Conservation (phyloP, 2,329 filamentous ascomycete genomes). For the Byssothecium circinans region DNA sequence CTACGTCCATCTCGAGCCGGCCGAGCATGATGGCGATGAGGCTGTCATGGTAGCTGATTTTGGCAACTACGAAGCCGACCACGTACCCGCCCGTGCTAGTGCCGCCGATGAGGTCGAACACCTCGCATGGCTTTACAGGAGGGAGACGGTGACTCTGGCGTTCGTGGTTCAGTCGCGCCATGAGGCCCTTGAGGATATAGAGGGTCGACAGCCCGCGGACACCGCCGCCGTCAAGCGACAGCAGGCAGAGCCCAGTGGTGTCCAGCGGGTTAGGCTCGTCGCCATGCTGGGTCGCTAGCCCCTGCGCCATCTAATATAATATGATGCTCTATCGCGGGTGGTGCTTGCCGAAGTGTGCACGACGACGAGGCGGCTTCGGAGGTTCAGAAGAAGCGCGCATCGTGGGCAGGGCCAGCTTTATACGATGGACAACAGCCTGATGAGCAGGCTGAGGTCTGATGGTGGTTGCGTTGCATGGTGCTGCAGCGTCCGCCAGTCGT, state of each 20-base stretch:
- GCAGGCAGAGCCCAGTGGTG: constrained; percentile 17
- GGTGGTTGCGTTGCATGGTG: too few species aligned
- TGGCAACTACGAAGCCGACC: neutral
- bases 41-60: constrained; percentile 1
- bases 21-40: constrained; percentile 22
- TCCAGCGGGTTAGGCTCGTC: constrained; percentile 12
- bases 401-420: too few species aligned
- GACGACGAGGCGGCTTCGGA: too few species aligned
- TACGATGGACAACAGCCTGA: too few species aligned
- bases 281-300: constrained; percentile 4
- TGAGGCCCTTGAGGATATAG: constrained; percentile 19
- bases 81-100: constrained; percentile 16
- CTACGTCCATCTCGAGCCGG: constrained; percentile 17
- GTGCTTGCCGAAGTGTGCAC: too few species aligned
- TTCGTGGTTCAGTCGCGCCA: constrained; percentile 12
- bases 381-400: too few species aligned
- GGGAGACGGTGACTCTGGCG: constrained; percentile 6
- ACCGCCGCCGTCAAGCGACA: constrained; percentile 24
- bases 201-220: constrained; percentile 23
- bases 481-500: too few species aligned
- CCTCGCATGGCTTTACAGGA: constrained; percentile 19
- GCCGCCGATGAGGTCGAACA: constrained; percentile 22
- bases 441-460: too few species aligned
- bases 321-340: too few species aligned
- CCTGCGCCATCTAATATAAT: too few species aligned